Base-by-base conservation (phyloP, 306 rosid species). In the Sophora flavescens region DNA sequence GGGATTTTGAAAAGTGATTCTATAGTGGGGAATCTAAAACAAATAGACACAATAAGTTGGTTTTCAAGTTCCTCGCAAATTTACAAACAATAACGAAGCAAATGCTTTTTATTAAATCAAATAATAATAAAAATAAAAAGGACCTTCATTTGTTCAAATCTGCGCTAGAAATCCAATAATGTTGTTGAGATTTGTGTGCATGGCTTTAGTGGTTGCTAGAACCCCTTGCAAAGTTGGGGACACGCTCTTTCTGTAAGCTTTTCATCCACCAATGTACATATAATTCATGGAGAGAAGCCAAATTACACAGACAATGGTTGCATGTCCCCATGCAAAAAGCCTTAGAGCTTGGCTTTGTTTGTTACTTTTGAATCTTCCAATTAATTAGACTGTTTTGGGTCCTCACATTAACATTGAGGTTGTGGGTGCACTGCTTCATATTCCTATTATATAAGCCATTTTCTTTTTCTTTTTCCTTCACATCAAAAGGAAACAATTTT, bases 271-370 rank as follows among this genome's bases (percentile, higher is more conserved):
- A 22, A 3, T 2, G 32, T 30, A 13, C 17, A 58, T 11, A 57
- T 57, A 22, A 57, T 57, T 5, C 16, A 17, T 17, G 6, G 32
- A 22, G 36, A 4, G 39, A 57, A 57, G 38, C 63, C 14, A 57
- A 57, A 57, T n/a, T n/a, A 22, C 22, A 57, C 11, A 57, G 38
- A 9, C 28, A 9, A 1, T 22, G 63, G 22, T 26, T 35, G 47
- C 28, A 35, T 35, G 68, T 33, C 68, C 47, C 10, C 66, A 4
- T 35, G 39, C 1, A 3, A 42, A 58, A 26, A 48, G 78, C 47
- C 68, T 14, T 8, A 32, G 22, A 11, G 14, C 0, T 73, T 39
- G 78, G 78, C 78, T 73, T 73, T 73, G 45, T 42, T 59, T 26
- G 33, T 58, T 42, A 33, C 44, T 73, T 41, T 59, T 3, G 6